Conservation (phyloP, 345 rosid genomes). For the Gossypium bickii region DNA sequence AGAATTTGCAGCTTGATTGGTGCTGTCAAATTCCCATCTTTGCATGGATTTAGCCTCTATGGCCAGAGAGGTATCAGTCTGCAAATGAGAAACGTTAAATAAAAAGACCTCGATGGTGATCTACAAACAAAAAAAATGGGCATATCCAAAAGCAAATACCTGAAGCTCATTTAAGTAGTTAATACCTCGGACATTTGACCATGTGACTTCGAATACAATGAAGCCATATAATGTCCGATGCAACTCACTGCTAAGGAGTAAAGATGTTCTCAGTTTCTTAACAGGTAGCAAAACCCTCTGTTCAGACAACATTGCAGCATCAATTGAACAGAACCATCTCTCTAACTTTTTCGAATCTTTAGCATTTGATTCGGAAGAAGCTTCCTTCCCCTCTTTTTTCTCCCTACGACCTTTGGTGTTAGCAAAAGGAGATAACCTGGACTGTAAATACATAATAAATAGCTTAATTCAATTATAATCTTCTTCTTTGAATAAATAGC, state of each 20-base stretch:
- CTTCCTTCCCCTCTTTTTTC: slow-evolving; percentile 38
- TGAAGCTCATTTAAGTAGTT: slow-evolving; percentile 92
- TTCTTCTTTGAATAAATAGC: background rate
- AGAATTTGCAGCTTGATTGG: slow-evolving; percentile 60
- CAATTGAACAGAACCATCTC: slow-evolving; percentile 69
- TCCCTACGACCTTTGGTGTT: slow-evolving; percentile 58
- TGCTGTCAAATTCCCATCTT: slow-evolving; percentile 98
- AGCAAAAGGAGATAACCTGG: slow-evolving; percentile 97
- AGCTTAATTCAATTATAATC: slow-evolving; percentile 9
- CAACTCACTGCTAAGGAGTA: slow-evolving; percentile 60
- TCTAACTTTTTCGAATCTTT: slow-evolving; percentile 37
- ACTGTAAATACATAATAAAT: slow-evolving; percentile 46
- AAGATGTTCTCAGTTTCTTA: slow-evolving; percentile 59
- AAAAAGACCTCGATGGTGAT: slow-evolving; percentile 5
- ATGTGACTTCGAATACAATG: slow-evolving; percentile 84
- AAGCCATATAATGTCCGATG: slow-evolving; percentile 81
- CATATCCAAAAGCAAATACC: slow-evolving; percentile 37
- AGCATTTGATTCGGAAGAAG: slow-evolving; percentile 26
- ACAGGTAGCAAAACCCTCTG: slow-evolving; percentile 60
- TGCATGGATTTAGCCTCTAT: slow-evolving; percentile 82
- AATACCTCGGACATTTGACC: slow-evolving; percentile 82
- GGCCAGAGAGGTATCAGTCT: slow-evolving; percentile 94
- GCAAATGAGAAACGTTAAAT: slow-evolving; percentile 31
- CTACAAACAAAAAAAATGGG: background rate
- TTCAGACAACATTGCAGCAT: slow-evolving; percentile 55